Conservation (phyloP, 805 yeast genomes). For the Saccharomycopsis synnaedendra region DNA sequence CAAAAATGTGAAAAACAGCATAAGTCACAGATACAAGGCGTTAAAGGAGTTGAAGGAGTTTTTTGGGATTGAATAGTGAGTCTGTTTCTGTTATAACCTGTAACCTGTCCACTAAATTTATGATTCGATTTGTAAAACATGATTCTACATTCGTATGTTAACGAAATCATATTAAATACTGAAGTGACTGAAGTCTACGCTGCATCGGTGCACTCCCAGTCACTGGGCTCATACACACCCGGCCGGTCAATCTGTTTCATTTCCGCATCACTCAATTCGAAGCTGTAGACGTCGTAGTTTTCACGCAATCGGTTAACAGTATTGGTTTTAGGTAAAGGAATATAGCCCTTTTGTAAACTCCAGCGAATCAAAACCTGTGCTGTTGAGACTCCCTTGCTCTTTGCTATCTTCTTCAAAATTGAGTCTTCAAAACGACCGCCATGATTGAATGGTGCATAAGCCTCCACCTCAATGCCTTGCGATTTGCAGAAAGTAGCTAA, state of each 20-base stretch:
- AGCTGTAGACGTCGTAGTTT: slow-evolving; percentile 45
- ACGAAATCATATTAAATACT: not conserved
- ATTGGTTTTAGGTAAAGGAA: slow-evolving; percentile 60
- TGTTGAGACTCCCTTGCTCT: slow-evolving; percentile 35
- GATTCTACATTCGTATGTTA: not conserved
- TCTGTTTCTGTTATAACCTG: not conserved
- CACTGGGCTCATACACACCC: slow-evolving; percentile 56
- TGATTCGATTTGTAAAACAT: no score
- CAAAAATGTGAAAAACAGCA: slow-evolving; percentile 59
- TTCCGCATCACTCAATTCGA: slow-evolving; percentile 33
- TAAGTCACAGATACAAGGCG: slow-evolving; percentile 85
- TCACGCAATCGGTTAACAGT: slow-evolving; percentile 37
- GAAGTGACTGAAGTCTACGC: slow-evolving; percentile 23
- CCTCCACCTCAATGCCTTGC: slow-evolving; percentile 52
- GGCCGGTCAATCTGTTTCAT: slow-evolving; percentile 35
- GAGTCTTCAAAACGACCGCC: slow-evolving; percentile 50
- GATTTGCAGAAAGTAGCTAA: slow-evolving; percentile 48
- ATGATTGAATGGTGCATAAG: slow-evolving; percentile 69
- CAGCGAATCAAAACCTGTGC: slow-evolving; percentile 64
- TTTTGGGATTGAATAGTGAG: slow-evolving; percentile 20
- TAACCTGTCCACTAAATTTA: not conserved
- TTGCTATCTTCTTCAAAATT: slow-evolving; percentile 36
- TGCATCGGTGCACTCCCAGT: slow-evolving; percentile 63
- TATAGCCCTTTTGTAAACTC: slow-evolving; percentile 61
- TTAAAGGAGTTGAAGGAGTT: slow-evolving; percentile 57